Conservation (phyloP, 257 asterid species). For the Leptodermis oblonga region DNA sequence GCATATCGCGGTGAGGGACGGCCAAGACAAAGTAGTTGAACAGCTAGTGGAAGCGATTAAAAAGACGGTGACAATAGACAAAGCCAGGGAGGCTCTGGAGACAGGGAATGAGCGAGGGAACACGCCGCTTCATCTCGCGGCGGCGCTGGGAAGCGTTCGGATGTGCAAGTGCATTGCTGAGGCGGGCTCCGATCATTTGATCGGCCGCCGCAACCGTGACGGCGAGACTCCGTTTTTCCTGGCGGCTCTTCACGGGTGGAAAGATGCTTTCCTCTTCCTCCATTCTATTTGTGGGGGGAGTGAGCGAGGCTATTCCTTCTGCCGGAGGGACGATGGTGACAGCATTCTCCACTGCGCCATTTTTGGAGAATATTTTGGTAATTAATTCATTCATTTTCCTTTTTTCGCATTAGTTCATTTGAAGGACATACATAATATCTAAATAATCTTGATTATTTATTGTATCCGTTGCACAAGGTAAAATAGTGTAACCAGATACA, state of each 20-base stretch:
- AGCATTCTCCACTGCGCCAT: constrained; percentile 18
- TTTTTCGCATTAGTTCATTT: too few relatives aligned
- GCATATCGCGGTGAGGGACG: constrained; percentile 13
- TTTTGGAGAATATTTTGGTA: constrained; percentile 12
- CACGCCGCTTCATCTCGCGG: constrained; percentile 16
- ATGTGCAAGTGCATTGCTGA: constrained; percentile 9
- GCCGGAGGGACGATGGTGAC: constrained; percentile 9
- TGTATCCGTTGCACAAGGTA: too few relatives aligned
- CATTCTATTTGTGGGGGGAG: neutral
- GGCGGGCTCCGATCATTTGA: neutral
- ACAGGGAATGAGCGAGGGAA: neutral
- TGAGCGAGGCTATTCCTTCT: neutral
- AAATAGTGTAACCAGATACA: too few relatives aligned
- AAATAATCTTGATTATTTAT: too few relatives aligned
- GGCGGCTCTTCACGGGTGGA: constrained; percentile 34
- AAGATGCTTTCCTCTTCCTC: constrained; percentile 23
- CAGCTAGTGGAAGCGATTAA: neutral
- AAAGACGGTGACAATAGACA: neutral
- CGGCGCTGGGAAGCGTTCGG: neutral
- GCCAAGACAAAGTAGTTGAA: neutral
- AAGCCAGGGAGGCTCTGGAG: neutral
- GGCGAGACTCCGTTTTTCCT: constrained; percentile 34
- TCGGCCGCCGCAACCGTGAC: constrained; percentile 19
- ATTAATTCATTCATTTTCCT: neutral
- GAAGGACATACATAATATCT: too few relatives aligned